Evolutionary conservation across 352 stramenopile species (phyloP).

Genomic region (Phytophthora colocasiae): DNA sequence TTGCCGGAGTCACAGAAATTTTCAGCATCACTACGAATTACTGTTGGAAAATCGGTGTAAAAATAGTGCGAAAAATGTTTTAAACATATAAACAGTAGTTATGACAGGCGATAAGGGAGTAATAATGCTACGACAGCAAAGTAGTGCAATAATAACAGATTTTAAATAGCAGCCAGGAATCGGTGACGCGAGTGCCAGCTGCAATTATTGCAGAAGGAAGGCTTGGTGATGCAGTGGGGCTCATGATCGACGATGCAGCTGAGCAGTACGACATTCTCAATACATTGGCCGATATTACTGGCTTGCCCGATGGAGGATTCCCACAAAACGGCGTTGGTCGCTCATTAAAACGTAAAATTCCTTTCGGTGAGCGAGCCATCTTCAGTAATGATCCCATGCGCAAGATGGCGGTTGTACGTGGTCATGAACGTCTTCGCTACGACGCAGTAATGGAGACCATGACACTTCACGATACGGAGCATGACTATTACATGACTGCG

Average conservation of each 20-base stretch:
- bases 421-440: constrained; percentile 44
- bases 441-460: constrained; percentile 35
- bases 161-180: too few relatives aligned
- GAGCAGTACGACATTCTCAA: constrained; percentile 22
- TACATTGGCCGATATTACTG: constrained; percentile 13
- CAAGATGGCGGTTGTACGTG: constrained; percentile 14
- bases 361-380: constrained; percentile 3
- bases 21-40: too few relatives aligned
- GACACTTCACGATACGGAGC: constrained; percentile 36
- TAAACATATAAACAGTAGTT: too few relatives aligned
- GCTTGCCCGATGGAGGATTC: constrained; percentile 6
- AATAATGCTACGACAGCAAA: too few relatives aligned
- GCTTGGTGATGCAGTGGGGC: constrained; percentile 21
- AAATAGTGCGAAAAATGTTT: too few relatives aligned
- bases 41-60: too few relatives aligned
- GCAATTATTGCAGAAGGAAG: constrained; percentile 38
- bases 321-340: constrained; percentile 5
- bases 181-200: constrained; percentile 31
- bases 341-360: constrained; percentile 10
- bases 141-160: too few relatives aligned
- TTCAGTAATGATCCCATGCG: constrained; percentile 6
- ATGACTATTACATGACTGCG: constrained; percentile 37
- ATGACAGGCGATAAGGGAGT: too few relatives aligned
- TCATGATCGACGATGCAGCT: constrained; percentile 28
- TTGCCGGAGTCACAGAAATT: too few relatives aligned